These are phyloP conservation scores for Mycena metata DNA, from an alignment of 768 basidiomycete species.

Conservation along the genomic window DNA sequence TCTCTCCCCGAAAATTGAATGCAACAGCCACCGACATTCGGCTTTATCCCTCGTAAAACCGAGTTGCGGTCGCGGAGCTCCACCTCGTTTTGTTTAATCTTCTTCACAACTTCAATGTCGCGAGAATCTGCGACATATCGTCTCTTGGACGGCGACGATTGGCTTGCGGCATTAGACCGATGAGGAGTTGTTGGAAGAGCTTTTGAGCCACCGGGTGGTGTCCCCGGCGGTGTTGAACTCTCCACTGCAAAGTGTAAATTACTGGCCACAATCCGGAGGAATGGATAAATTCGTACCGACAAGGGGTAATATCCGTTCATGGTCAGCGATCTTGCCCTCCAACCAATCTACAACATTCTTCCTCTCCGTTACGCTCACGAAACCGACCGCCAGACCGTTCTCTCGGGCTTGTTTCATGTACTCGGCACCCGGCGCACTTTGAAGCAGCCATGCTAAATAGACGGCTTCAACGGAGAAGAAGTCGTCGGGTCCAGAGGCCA, in stretches of 20 bases:
- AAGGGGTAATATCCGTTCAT: constrained; percentile 66
- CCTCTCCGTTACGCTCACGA: constrained; percentile 90
- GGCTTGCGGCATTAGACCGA: constrained; percentile 46
- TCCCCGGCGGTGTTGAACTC: constrained; percentile 74
- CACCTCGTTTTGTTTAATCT: constrained; percentile 81
- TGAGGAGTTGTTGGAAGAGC: constrained; percentile 48
- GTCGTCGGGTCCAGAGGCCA: constrained; percentile 63
- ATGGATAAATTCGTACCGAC: constrained; percentile 45
- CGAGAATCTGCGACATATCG: constrained; percentile 83
- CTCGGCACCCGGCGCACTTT: constrained; percentile 81
- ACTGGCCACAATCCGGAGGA: background rate
- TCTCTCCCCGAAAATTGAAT: background rate
- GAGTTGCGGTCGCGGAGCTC: constrained; percentile 87
- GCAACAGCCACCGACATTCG: constrained; percentile 66
- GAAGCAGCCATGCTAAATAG: constrained; percentile 85
- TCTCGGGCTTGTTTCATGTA: constrained; percentile 91
- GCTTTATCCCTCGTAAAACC: constrained; percentile 85
- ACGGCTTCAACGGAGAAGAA: constrained; percentile 87
- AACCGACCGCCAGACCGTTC: constrained; percentile 75
- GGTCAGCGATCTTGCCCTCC: constrained; percentile 66
- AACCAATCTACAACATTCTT: constrained; percentile 91
- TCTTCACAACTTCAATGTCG: constrained; percentile 90
- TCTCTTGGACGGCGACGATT: constrained; percentile 72
- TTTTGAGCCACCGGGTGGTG: constrained; percentile 52
- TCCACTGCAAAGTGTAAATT: constrained; percentile 50